Percentiles rank a stretch among this genome's conserved stretches.
phyloP scores from a whole-genome alignment of 352 stramenopile species.

The Thalassiosira pacifica region DNA sequence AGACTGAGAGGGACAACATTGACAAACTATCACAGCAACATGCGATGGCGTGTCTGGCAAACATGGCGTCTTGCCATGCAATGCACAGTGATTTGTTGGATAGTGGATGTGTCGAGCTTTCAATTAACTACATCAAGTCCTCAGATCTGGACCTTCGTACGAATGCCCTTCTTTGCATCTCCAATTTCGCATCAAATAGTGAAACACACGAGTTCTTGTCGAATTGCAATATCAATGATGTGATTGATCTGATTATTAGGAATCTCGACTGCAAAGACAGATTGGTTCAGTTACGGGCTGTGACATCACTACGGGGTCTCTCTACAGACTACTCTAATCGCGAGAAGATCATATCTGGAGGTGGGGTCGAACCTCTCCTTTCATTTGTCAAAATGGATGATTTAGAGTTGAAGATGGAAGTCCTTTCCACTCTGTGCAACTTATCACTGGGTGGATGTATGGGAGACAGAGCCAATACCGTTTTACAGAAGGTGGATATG shows the following conservation, averaged over 20 bases:
- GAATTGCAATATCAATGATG: slow-evolving; percentile 68
- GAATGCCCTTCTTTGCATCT: slow-evolving; percentile 91
- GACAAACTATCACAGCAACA: slow-evolving; percentile 94
- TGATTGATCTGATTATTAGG: slow-evolving; percentile 47
- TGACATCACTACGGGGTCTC: slow-evolving; percentile 92
- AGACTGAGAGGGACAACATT: slow-evolving; percentile 86
- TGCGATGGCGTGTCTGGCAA: slow-evolving; percentile 93
- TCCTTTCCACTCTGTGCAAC: slow-evolving; percentile 97
- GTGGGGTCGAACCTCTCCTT: slow-evolving; percentile 91
- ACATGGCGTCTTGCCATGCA: slow-evolving; percentile 88
- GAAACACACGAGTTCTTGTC: slow-evolving; percentile 92
- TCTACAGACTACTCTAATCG: slow-evolving; percentile 90
- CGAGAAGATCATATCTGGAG: slow-evolving; percentile 90
- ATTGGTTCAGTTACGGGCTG: slow-evolving; percentile 90
- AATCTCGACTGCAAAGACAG: slow-evolving; percentile 62
- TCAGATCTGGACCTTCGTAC: slow-evolving; percentile 83
- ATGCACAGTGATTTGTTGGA: slow-evolving; percentile 57
- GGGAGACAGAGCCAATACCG: slow-evolving; percentile 89
- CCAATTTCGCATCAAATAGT: slow-evolving; percentile 93
- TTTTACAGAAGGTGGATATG: slow-evolving; percentile 92
- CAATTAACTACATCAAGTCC: slow-evolving; percentile 56
- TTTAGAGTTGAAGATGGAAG: slow-evolving; percentile 95
- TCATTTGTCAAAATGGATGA: slow-evolving; percentile 92
- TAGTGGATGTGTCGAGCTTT: slow-evolving; percentile 54
- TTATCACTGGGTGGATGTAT: slow-evolving; percentile 95